These are phyloP conservation scores for Alternaria gaisen DNA, from an alignment of 2,329 filamentous ascomycete species.

Conservation along the genomic window DNA sequence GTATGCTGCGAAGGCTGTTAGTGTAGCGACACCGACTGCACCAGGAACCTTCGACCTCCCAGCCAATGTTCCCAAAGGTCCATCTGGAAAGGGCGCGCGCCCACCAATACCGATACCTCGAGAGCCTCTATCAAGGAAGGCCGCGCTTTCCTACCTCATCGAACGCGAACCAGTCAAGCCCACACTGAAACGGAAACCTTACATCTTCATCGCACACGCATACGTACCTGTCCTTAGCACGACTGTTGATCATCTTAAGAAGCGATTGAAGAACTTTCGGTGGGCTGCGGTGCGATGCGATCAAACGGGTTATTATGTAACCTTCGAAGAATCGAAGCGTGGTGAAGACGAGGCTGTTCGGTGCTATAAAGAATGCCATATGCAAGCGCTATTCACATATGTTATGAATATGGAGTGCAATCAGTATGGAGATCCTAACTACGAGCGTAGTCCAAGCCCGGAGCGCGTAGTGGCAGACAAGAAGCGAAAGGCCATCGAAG, in stretches of 20 bases:
- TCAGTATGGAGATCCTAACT: slow-evolving; percentile 71
- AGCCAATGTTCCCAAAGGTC: slow-evolving; percentile 86
- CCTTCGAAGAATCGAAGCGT: slow-evolving; percentile 81
- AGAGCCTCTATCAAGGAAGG: slow-evolving; percentile 56
- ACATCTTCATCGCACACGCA: slow-evolving; percentile 86
- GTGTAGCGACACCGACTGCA: slow-evolving; percentile 31
- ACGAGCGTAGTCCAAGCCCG: slow-evolving; percentile 64
- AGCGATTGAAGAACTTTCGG: slow-evolving; percentile 81
- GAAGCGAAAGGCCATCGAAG: slow-evolving; percentile 71
- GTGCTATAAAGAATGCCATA: slow-evolving; percentile 81
- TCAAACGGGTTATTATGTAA: slow-evolving; percentile 85
- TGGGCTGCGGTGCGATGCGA: slow-evolving; percentile 87
- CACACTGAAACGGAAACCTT: slow-evolving; percentile 80
- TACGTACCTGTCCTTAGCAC: slow-evolving; percentile 87
- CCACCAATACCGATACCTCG: slow-evolving; percentile 51
- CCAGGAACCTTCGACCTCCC: slow-evolving; percentile 66
- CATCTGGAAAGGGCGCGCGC: slow-evolving; percentile 64
- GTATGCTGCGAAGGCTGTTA: slow-evolving; percentile 37
- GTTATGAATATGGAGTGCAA: slow-evolving; percentile 90
- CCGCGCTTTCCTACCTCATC: slow-evolving; percentile 57
- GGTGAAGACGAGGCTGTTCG: slow-evolving; percentile 83
- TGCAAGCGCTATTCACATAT: slow-evolving; percentile 89
- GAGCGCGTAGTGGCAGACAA: slow-evolving; percentile 59
- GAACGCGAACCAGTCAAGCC: slow-evolving; percentile 73
- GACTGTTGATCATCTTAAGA: slow-evolving; percentile 89